These are phyloP conservation scores for Clavispora santaluciae DNA, from an alignment of 805 yeast genomes.

Conservation along the genomic window DNA sequence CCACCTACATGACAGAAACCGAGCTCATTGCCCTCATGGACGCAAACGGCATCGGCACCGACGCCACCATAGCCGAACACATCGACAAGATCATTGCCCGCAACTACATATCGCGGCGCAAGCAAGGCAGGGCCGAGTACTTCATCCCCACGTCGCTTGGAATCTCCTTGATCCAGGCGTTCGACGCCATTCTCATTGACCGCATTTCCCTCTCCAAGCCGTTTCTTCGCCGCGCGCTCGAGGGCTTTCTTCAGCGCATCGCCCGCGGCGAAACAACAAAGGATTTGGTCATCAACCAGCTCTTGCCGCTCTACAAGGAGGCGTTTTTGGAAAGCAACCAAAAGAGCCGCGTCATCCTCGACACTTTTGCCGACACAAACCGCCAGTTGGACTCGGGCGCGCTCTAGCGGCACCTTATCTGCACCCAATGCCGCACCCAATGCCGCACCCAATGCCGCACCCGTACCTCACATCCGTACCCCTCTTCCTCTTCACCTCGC, in stretches of 20 bases:
- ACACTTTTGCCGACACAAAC: conserved; percentile 13
- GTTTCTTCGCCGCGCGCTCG: conserved; percentile 72
- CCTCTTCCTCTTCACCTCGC: background rate
- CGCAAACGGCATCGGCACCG: conserved; percentile 96
- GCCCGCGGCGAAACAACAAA: conserved; percentile 58
- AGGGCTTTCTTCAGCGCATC: conserved; percentile 58
- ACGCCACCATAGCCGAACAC: conserved; percentile 98
- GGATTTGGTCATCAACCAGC: conserved; percentile 50
- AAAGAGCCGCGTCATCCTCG: conserved; percentile 14
- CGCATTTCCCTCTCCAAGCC: conserved; percentile 79
- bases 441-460: no score
- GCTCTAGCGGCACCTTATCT: no score
- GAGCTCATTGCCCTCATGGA: conserved; percentile 94
- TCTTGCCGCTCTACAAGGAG: conserved; percentile 52
- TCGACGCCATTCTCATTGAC: conserved; percentile 73
- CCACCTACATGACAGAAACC: conserved; percentile 81
- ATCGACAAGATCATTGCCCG: conserved; percentile 73
- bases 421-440: no score
- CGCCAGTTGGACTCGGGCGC: conserved; percentile 2
- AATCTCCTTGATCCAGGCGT: conserved; percentile 81
- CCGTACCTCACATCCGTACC: conserved; percentile 1
- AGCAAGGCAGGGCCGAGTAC: conserved; percentile 33
- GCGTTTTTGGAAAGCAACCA: conserved; percentile 40
- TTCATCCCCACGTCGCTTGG: conserved; percentile 82
- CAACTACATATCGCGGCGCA: conserved; percentile 55